A percentile compares a stretch with the other conserved stretches of the same genome.
phyloP scores from a whole-genome alignment of 2,329 filamentous ascomycete species.

The Emergomyces pasteurianus region DNA sequence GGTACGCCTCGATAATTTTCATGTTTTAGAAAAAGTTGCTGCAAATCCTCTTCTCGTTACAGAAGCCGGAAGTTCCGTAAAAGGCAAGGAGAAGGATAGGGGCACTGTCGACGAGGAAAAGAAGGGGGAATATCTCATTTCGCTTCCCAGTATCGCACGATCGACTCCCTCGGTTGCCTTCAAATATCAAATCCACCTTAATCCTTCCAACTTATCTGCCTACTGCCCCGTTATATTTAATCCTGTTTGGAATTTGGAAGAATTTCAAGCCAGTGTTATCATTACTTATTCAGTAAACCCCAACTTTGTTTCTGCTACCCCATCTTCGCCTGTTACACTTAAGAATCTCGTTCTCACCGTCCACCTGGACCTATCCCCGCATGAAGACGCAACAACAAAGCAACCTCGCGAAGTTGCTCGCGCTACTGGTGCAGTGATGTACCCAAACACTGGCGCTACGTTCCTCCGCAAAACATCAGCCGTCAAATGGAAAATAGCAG shows the following conservation, averaged over 20 bases:
- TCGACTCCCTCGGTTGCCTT: conserved; percentile 62
- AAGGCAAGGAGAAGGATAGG: conserved; percentile 11
- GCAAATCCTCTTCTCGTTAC: conserved; percentile 86
- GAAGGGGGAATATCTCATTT: conserved; percentile 68
- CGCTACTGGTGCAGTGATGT: conserved; percentile 34
- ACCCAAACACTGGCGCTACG: conserved; percentile 32
- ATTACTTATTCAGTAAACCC: conserved; percentile 78
- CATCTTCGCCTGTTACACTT: conserved; percentile 41
- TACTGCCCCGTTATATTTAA: conserved; percentile 63
- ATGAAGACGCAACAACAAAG: conserved; percentile 36
- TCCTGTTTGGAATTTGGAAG: conserved; percentile 71
- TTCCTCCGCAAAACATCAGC: conserved; percentile 37
- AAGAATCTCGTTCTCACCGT: conserved; percentile 67
- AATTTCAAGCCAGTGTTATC: conserved; percentile 74
- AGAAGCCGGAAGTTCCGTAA: conserved; percentile 37
- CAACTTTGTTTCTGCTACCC: conserved; percentile 39
- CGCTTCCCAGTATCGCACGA: conserved; percentile 57
- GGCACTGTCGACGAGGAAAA: conserved; percentile 39
- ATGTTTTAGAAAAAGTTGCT: conserved; percentile 78
- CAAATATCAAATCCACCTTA: conserved; percentile 77
- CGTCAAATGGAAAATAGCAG: conserved; percentile 35
- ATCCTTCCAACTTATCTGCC: conserved; percentile 42
- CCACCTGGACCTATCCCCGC: conserved; percentile 28
- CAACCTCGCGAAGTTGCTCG: conserved; percentile 28
- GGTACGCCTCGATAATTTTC: conserved; percentile 79